Evolutionary conservation across 257 asterid species (phyloP).

Genomic region (Agastache rugosa): DNA sequence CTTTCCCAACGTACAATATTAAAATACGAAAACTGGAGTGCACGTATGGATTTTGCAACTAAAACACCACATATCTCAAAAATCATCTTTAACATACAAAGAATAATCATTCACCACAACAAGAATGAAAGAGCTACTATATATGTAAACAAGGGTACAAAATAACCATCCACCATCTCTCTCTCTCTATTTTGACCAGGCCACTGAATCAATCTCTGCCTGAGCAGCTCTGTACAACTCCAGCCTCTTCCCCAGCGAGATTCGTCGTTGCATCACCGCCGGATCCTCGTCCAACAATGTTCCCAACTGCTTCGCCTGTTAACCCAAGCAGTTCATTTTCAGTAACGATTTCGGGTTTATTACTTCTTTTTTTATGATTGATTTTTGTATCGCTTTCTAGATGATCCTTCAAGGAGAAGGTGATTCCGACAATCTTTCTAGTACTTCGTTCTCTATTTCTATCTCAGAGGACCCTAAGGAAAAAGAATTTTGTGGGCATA

Average conservation of each 20-base stretch:
- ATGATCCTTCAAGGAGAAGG: too few relatives aligned
- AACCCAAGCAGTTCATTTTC: constrained; percentile 6
- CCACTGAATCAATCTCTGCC: constrained; percentile 91
- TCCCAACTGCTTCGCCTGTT: constrained; percentile 83
- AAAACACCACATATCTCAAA: constrained; percentile 27
- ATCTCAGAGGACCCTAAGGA: background rate
- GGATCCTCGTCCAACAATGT: constrained; percentile 95
- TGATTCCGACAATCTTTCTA: too few relatives aligned
- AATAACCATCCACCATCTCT: background rate
- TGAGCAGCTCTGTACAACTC: constrained; percentile 97
- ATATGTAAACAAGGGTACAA: constrained; percentile 17
- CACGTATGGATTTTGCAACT: constrained; percentile 9
- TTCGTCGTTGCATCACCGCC: constrained; percentile 82
- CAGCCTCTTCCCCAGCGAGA: constrained; percentile 81
- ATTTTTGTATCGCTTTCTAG: too few relatives aligned
- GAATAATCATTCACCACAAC: constrained; percentile 37
- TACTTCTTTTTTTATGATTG: background rate
- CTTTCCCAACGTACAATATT: background rate
- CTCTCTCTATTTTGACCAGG: constrained; percentile 76
- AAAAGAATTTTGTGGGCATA: too few relatives aligned
- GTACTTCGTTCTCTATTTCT: background rate
- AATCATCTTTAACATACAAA: constrained; percentile 12
- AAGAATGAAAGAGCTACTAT: constrained; percentile 27
- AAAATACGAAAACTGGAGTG: background rate
- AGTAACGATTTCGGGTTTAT: background rate